Evolutionary conservation across 2,329 filamentous ascomycete species (phyloP).

Genomic region (Penicillium sp.): DNA sequence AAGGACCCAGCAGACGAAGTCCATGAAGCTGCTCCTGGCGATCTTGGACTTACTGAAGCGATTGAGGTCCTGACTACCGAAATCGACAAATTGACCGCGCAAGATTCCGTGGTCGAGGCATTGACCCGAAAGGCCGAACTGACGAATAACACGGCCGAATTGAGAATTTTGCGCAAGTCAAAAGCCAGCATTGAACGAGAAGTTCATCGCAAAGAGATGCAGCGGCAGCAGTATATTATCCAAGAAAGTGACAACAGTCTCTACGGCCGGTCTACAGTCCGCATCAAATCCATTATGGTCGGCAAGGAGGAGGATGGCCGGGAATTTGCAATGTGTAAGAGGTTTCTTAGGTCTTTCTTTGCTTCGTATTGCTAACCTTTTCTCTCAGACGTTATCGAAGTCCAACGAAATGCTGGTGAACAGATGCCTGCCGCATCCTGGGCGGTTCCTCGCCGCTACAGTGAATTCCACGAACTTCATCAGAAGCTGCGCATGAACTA

Average conservation of each 20-base stretch:
- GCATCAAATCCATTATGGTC: conserved; percentile 89
- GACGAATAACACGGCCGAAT: conserved; percentile 92
- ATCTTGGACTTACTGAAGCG: conserved; percentile 88
- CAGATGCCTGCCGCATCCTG: conserved; percentile 96
- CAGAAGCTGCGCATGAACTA: conserved; percentile 83
- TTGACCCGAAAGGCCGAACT: conserved; percentile 91
- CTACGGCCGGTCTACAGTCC: conserved; percentile 85
- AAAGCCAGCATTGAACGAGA: conserved; percentile 91
- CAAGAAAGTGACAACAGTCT: conserved; percentile 98
- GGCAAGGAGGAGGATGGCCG: conserved; percentile 88
- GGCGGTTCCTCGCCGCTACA: conserved; percentile 90
- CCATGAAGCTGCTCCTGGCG: conserved; percentile 90
- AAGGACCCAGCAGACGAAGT: conserved; percentile 76
- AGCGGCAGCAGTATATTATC: conserved; percentile 93
- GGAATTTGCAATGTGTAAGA: conserved; percentile 80
- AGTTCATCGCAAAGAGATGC: conserved; percentile 89
- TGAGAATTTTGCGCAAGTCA: conserved; percentile 89
- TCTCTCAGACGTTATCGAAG: conserved; percentile 73
- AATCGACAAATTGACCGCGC: conserved; percentile 82
- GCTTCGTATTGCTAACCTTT: conserved; percentile 14
- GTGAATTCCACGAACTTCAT: conserved; percentile 94
- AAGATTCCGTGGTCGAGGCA: conserved; percentile 89
- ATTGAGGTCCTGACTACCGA: conserved; percentile 85
- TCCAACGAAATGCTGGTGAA: conserved; percentile 84
- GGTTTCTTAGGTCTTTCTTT: not conserved